phyloP scores from a whole-genome alignment of 495 filamentous ascomycete species.

The Penicillium desertorum region DNA sequence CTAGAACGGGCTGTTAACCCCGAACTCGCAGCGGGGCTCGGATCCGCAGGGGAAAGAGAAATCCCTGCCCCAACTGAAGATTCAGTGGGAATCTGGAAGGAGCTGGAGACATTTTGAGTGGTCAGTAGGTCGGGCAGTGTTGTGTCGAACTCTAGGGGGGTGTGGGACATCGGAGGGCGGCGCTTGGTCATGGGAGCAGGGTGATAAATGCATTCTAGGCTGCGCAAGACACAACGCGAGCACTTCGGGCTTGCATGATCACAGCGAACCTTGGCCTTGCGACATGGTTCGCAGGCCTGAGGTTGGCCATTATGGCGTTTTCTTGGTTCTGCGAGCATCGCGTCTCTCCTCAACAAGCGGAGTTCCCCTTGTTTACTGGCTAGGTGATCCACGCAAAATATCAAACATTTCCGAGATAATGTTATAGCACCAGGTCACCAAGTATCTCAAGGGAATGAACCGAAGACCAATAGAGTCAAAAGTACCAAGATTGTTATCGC shows the following conservation, averaged over 20 bases:
- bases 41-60: neutral
- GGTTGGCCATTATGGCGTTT: conserved; percentile 1
- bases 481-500: too few relatives aligned
- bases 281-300: neutral
- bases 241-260: neutral
- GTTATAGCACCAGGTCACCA: neutral
- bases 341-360: neutral
- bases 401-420: neutral
- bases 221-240: neutral
- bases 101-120: neutral
- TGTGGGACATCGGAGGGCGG: neutral
- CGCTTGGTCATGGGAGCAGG: neutral
- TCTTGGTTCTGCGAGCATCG: neutral
- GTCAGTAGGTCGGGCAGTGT: neutral
- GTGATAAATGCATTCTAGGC: neutral
- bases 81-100: neutral
- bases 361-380: neutral
- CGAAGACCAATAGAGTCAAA: too few relatives aligned
- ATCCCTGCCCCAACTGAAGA: neutral
- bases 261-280: conserved; percentile 1
- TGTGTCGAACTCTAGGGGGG: neutral
- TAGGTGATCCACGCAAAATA: neutral
- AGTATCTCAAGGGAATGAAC: neutral
- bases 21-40: neutral
- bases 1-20: neutral